Base-by-base conservation (phyloP, 139 green algal species). In the Dunaliella primolecta region DNA sequence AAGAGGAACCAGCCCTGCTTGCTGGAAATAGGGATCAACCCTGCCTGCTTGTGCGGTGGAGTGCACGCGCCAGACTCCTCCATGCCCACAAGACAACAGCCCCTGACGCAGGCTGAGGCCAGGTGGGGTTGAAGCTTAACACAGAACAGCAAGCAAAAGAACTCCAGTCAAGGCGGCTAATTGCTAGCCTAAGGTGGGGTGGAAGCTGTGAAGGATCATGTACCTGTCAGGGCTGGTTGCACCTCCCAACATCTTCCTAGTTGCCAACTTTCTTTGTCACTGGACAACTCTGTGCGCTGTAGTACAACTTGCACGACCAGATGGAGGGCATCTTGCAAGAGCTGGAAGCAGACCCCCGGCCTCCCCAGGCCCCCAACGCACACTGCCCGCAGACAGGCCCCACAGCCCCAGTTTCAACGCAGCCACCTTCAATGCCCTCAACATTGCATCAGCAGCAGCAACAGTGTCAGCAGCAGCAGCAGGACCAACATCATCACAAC, bases 241-340 rank as follows among this genome's bases (percentile, higher is more conserved):
- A n/a, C n/a, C n/a, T n/a, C n/a, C n/a, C n/a, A n/a, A n/a, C n/a
- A n/a, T n/a, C n/a, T n/a, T n/a, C n/a, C n/a, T n/a, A n/a, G n/a
- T n/a, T n/a, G n/a, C n/a, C n/a, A n/a, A n/a, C n/a, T n/a, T n/a
- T n/a, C n/a, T n/a, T n/a, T n/a, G n/a, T n/a, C n/a, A n/a, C n/a
- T n/a, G n/a, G n/a, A n/a, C n/a, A n/a, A n/a, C n/a, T n/a, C n/a
- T n/a, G n/a, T n/a, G n/a, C n/a, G n/a, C n/a, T n/a, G 80, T 83
- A 87, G 84, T 90, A 90, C 78, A 82, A 82, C 34, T n/a, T 80
- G 64, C 21, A 80, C 24, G 23, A 80, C 27, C 32, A 80, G 27
- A 84, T 93, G 32, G 88, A 93, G 80, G 79, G 34, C 21, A 71
- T 89, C 2, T 78, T 92, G 0, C 24, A 72, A 55, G 85, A 90